Base-by-base conservation (phyloP, 768 basidiomycete species). In the Agrocybe praecox region DNA sequence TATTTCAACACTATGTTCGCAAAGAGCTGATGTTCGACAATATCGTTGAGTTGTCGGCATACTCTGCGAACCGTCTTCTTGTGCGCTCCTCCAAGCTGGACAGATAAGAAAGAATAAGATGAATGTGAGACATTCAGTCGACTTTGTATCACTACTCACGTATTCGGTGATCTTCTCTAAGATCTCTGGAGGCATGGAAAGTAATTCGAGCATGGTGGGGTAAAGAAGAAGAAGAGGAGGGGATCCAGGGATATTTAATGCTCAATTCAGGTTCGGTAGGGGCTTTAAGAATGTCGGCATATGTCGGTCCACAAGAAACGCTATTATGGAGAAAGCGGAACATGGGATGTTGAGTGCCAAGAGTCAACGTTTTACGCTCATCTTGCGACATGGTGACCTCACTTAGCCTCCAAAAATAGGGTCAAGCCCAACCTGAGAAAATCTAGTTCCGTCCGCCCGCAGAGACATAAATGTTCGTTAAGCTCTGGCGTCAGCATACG, bases 1-100 rank as follows among this genome's bases (percentile, higher is more conserved):
- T 65, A 65, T 34, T 65, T 65, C 36, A 65, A 44, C 32, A 65
- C 61, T 46, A 65, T 58, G 33, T 60, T 62, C 32, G 60, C 18
- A 48, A 65, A 65, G n/a, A 65, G 58, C 17, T 65, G 63, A 32
- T 58, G 58, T 33, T 61, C 60, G 36, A 62, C 61, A 48, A 62
- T 62, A 19, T 18, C 54, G 49, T 65, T 60, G 15, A 65, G 58
- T 19, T 53, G 55, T 42, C 40, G 59, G 55, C 61, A 65, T 34
- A 55, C 56, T 17, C 56, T 44, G 10, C 63, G 60, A 1, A 60
- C 23, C 45, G 43, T 53, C 47, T 65, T 65, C 58, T 65, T 65
- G 52, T 62, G 47, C 12, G 40, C 36, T 15, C 62, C 62, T 6
- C 56, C 58, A 40, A 63, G 56, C 62, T 63, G 22, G n/a, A 47